Conservation (phyloP, 805 yeast genomes). For the Saccharomycopsis synnaedendra region DNA sequence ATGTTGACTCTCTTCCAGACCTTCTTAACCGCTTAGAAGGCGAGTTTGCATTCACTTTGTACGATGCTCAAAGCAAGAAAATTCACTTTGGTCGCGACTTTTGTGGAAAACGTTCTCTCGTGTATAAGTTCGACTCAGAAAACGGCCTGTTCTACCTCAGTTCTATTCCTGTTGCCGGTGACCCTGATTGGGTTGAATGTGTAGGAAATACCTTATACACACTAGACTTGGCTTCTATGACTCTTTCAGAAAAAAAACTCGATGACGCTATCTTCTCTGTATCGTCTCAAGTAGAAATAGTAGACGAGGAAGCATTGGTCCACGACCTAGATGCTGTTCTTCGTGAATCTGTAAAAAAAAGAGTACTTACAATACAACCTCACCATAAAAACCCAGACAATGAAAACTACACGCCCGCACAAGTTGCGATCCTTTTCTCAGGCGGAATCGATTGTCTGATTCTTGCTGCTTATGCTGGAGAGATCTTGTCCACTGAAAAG, state of each 20-base stretch:
- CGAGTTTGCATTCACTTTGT: constrained; percentile 63
- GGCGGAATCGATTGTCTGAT: constrained; percentile 95
- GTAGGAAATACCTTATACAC: constrained; percentile 7
- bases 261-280: background rate
- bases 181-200: constrained; percentile 13
- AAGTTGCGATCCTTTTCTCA: constrained; percentile 63
- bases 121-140: constrained; percentile 26
- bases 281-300: background rate
- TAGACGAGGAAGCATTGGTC: background rate
- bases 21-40: constrained; percentile 48
- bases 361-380: constrained; percentile 56
- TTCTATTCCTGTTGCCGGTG: constrained; percentile 5
- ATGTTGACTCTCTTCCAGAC: constrained; percentile 20
- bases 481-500: constrained; percentile 21
- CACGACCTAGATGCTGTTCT: constrained; percentile 23
- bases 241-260: background rate
- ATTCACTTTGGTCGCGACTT: constrained; percentile 77
- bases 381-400: background rate
- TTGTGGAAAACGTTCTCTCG: constrained; percentile 71
- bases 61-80: constrained; percentile 28
- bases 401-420: constrained; percentile 15
- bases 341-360: constrained; percentile 29
- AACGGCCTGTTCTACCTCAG: constrained; percentile 17
- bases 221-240: background rate
- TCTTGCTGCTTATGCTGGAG: constrained; percentile 44